Evolutionary conservation across 768 basidiomycete species (phyloP).

Genomic region (Tylopilus plumbeoviolaceoides): DNA sequence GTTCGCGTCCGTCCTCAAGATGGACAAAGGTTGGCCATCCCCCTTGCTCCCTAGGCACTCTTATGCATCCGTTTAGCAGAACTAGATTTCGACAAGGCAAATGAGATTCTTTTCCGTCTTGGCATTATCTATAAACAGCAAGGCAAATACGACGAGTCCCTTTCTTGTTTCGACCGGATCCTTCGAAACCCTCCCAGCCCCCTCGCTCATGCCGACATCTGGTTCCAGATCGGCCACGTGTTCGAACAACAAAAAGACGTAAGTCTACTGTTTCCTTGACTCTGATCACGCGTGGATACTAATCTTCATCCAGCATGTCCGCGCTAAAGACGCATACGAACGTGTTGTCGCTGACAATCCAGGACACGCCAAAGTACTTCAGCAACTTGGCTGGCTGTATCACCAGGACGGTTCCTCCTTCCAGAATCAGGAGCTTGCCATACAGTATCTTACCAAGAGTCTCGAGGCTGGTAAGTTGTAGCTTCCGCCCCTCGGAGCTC

Average conservation of each 20-base stretch:
- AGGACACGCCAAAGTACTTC: constrained; percentile 92
- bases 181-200: constrained; percentile 94
- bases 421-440: constrained; percentile 93
- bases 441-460: constrained; percentile 89
- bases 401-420: constrained; percentile 94
- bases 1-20: constrained; percentile 90
- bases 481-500: neutral
- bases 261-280: constrained; percentile 25
- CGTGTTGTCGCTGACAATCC: constrained; percentile 92
- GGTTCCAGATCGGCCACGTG: constrained; percentile 99
- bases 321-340: constrained; percentile 94
- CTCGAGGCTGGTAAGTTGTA: constrained; percentile 80
- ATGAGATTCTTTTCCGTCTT: constrained; percentile 96
- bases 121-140: constrained; percentile 99
- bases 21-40: constrained; percentile 81
- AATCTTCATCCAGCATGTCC: constrained; percentile 56
- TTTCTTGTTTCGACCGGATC: constrained; percentile 94
- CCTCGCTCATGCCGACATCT: constrained; percentile 95
- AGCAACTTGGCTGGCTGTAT: constrained; percentile 97
- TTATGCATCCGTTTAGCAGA: constrained; percentile 31
- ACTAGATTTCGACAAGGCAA: constrained; percentile 94
- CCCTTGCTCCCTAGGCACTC: neutral
- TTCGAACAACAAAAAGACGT: constrained; percentile 98
- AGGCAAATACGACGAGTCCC: constrained; percentile 83
- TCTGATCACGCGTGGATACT: constrained; percentile 10